phyloP scores from a whole-genome alignment of 2,329 filamentous ascomycete genomes.

The Botrytis medusae region DNA sequence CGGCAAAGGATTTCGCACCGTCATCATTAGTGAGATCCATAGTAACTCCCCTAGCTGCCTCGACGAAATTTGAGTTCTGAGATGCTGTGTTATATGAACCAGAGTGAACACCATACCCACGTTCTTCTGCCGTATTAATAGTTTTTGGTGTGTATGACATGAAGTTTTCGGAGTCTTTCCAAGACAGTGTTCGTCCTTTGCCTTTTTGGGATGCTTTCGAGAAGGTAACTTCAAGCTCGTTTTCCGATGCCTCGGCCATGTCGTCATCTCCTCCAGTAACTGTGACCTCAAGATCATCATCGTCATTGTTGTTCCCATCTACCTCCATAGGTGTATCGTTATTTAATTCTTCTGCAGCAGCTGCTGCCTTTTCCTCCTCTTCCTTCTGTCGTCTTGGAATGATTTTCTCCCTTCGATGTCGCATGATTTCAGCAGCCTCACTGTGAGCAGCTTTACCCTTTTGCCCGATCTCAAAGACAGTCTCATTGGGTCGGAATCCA shows the following conservation, averaged over 20 bases:
- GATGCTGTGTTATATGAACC: constrained; percentile 57
- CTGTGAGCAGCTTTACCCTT: constrained; percentile 61
- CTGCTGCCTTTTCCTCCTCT: constrained; percentile 44
- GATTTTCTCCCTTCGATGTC: constrained; percentile 67
- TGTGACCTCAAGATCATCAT: constrained; percentile 42
- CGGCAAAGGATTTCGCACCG: constrained; percentile 72
- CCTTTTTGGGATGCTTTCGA: constrained; percentile 56
- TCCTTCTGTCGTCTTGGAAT: constrained; percentile 51
- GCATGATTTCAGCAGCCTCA: constrained; percentile 75
- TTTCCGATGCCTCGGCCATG: constrained; percentile 60
- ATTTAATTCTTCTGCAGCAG: constrained; percentile 31
- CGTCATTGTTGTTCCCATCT: constrained; percentile 43
- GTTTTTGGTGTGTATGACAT: constrained; percentile 92
- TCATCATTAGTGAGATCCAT: constrained; percentile 96
- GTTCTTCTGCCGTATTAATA: constrained; percentile 80
- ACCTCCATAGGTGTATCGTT: constrained; percentile 35
- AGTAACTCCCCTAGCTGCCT: constrained; percentile 79
- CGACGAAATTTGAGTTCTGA: constrained; percentile 71
- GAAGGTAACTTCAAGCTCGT: constrained; percentile 69
- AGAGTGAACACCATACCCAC: constrained; percentile 89
- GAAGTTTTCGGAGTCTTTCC: constrained; percentile 85
- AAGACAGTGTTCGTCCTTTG: constrained; percentile 61
- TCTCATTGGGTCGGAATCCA: constrained; percentile 85
- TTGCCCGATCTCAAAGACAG: constrained; percentile 91
- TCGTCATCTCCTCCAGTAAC: constrained; percentile 43